Conservation (phyloP, 106 monocot genomes). For the Amphibolis antarctica region DNA sequence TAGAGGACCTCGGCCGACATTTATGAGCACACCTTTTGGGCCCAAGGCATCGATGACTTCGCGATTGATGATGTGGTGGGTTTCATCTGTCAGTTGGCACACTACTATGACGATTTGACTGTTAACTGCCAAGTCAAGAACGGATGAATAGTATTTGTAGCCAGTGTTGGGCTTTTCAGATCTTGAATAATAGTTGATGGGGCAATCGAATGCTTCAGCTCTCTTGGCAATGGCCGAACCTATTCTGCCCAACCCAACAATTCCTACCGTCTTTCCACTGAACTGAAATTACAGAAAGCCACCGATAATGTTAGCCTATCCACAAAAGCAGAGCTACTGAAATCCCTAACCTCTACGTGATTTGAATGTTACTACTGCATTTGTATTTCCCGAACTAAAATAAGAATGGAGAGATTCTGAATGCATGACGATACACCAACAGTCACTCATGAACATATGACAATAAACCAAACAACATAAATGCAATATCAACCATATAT, state of each 20-base stretch:
- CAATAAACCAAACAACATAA: no score
- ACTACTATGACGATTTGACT: constrained; percentile 13
- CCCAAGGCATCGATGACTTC: constrained; percentile 25
- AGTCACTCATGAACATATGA: no score
- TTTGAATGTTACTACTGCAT: no score
- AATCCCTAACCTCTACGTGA: no score
- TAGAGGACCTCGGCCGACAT: constrained; percentile 15
- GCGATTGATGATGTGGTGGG: constrained; percentile 19
- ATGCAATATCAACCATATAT: no score
- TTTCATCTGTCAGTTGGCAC: constrained; percentile 22
- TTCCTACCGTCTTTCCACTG: constrained; percentile 30
- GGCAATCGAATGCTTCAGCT: constrained; percentile 26
- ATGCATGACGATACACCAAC: no score
- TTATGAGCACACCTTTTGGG: constrained; percentile 21
- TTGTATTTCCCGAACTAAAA: no score
- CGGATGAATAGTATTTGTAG: constrained; percentile 19
- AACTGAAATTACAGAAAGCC: constrained; percentile 9
- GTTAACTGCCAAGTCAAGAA: constrained; percentile 17
- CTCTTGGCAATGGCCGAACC: constrained; percentile 21
- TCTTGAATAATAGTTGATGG: constrained; percentile 27
- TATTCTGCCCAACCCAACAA: constrained; percentile 24
- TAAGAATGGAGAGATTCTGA: no score
- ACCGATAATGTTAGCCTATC: no score
- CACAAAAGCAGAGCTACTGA: no score
- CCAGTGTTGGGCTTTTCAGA: constrained; percentile 11